These are phyloP conservation scores for Kuraishia capsulata DNA, from an alignment of 805 yeast species.

Conservation along the genomic window DNA sequence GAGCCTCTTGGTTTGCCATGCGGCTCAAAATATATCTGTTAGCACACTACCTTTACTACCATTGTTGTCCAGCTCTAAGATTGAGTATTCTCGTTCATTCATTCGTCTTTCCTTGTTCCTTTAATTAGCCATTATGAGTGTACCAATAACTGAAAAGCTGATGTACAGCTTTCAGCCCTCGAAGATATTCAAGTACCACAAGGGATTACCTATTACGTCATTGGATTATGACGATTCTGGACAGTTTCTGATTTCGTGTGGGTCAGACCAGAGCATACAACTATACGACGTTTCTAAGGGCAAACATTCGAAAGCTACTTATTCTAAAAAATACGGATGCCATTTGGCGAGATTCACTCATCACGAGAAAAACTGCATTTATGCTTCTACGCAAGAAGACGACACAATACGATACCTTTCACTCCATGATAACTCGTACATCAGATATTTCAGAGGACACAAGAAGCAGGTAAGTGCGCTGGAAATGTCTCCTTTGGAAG, in stretches of 20 bases:
- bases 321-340: slow-evolving; percentile 87
- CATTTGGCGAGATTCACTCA: slow-evolving; percentile 82
- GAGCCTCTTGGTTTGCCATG: too few relatives aligned
- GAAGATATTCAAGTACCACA: slow-evolving; percentile 33
- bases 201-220: slow-evolving; percentile 51
- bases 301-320: slow-evolving; percentile 54
- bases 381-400: slow-evolving; percentile 76
- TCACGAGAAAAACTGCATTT: slow-evolving; percentile 59
- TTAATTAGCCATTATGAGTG: too few relatives aligned
- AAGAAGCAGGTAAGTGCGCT: slow-evolving; percentile 63
- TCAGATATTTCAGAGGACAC: slow-evolving; percentile 86
- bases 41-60: too few relatives aligned
- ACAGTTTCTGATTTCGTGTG: slow-evolving; percentile 62
- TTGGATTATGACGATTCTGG: slow-evolving; percentile 82
- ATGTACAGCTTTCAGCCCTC: slow-evolving; percentile 19
- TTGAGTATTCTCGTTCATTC: too few relatives aligned
- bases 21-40: too few relatives aligned
- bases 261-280: slow-evolving; percentile 77
- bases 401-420: slow-evolving; percentile 70
- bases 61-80: too few relatives aligned
- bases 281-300: slow-evolving; percentile 72
- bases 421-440: slow-evolving; percentile 65
- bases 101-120: too few relatives aligned
- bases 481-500: slow-evolving; percentile 64
- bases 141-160: slow-evolving; percentile 7